Evolutionary conservation across 2,329 filamentous ascomycete genomes (phyloP).

Genomic region (Metarhizium sp.): DNA sequence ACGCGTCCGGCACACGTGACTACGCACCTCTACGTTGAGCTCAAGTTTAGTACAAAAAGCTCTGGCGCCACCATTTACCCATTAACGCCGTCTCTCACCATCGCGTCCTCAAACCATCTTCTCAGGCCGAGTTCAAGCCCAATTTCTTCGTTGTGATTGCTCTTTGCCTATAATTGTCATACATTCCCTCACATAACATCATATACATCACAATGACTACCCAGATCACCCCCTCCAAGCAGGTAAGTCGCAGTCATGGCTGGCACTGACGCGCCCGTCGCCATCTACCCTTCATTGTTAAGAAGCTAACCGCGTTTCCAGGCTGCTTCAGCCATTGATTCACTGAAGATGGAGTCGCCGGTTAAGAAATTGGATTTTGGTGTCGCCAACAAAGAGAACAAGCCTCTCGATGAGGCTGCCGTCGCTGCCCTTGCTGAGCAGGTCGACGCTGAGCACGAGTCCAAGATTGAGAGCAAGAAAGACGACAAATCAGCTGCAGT

Average conservation of each 20-base stretch:
- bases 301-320: slow-evolving; percentile 33
- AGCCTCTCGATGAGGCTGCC: slow-evolving; percentile 40
- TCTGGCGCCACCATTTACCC: slow-evolving; percentile 18
- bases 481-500: slow-evolving; percentile 24
- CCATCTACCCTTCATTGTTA: slow-evolving; percentile 8
- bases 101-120: slow-evolving; percentile 18
- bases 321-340: slow-evolving; percentile 80
- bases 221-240: slow-evolving; percentile 55
- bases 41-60: slow-evolving; percentile 23
- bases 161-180: slow-evolving; percentile 7
- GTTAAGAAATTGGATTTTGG: slow-evolving; percentile 82
- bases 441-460: slow-evolving; percentile 53
- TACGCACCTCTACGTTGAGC: slow-evolving; percentile 18
- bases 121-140: slow-evolving; percentile 12
- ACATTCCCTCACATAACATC: slow-evolving; percentile 5
- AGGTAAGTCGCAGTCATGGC: slow-evolving; percentile 32
- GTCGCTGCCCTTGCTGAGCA: slow-evolving; percentile 43
- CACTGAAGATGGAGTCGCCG: slow-evolving; percentile 87
- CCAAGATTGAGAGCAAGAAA: slow-evolving; percentile 33
- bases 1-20: slow-evolving; percentile 30
- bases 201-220: slow-evolving; percentile 55
- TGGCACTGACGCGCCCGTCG: not conserved
- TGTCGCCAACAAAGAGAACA: slow-evolving; percentile 73
- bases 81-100: slow-evolving; percentile 15
- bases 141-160: slow-evolving; percentile 10